Evolutionary conservation across 75 land plant genomes (phyloP).

Genomic region (Cryptomeria japonica): DNA sequence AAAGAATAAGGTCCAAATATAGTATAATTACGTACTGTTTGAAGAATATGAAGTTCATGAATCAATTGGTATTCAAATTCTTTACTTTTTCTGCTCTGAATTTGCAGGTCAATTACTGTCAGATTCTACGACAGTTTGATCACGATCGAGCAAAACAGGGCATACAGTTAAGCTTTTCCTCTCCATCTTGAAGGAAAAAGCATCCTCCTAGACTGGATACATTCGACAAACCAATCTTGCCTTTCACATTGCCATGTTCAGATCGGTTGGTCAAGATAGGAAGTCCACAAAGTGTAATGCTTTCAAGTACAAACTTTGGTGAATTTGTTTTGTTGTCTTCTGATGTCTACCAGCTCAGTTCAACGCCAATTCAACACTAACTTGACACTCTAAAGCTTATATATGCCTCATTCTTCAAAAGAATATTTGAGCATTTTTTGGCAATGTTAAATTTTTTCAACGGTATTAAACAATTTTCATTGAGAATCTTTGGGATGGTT

Average conservation of each 20-base stretch:
- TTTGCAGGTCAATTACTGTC: slow-evolving; percentile 85
- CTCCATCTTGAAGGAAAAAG: slow-evolving; percentile 10
- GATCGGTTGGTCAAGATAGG: neutral
- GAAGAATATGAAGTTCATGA: neutral
- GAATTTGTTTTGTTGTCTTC: neutral
- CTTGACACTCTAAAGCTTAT: neutral
- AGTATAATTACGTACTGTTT: neutral
- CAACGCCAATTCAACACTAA: slow-evolving; percentile 1
- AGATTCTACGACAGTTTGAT: slow-evolving; percentile 61
- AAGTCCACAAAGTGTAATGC: neutral
- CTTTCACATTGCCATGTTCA: neutral
- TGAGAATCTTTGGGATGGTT: neutral
- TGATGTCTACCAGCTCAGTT: neutral
- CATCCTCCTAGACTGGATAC: neutral
- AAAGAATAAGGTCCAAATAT: neutral
- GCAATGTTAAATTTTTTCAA: neutral
- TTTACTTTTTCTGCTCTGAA: neutral
- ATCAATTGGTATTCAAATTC: neutral
- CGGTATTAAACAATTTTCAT: neutral
- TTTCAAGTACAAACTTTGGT: neutral
- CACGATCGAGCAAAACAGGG: slow-evolving; percentile 78
- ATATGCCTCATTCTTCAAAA: neutral
- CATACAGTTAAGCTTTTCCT: slow-evolving; percentile 72
- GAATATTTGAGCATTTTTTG: neutral
- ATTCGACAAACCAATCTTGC: neutral